Evolutionary conservation across 208 protist species (phyloP).

Genomic region (Leishmania tarentolae): DNA sequence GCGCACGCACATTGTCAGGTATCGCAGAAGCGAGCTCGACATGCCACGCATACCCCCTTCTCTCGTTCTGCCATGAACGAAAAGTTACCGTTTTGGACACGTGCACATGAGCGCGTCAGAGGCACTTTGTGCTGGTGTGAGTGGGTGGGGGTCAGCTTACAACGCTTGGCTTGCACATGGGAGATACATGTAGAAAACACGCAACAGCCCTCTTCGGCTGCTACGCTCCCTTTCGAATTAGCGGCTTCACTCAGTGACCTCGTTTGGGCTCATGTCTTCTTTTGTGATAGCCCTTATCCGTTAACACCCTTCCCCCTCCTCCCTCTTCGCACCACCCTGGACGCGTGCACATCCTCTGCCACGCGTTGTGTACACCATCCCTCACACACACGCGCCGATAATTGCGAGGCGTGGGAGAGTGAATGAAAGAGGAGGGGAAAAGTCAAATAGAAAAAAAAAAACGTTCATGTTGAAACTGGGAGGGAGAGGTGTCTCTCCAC

Average conservation of each 20-base stretch:
- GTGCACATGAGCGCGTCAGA: not conserved
- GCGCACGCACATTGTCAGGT: not conserved
- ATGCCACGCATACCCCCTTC: not conserved
- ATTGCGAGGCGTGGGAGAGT: not conserved
- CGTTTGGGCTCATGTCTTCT: not conserved
- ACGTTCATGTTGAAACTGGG: not conserved
- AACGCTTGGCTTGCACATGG: not conserved
- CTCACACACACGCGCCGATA: not conserved
- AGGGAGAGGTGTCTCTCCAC: not conserved
- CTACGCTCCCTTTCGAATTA: not conserved
- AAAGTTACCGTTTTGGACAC: not conserved
- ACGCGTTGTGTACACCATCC: not conserved
- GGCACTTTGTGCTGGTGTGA: not conserved
- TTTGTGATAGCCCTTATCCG: not conserved
- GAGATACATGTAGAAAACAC: not conserved
- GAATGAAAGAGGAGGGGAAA: not conserved
- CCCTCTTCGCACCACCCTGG: not conserved
- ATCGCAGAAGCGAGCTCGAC: not conserved
- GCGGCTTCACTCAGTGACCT: not conserved
- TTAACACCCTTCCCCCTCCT: not conserved
- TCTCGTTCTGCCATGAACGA: not conserved
- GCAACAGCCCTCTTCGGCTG: too few species aligned
- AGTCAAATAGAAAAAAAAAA: too few species aligned
- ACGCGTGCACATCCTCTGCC: not conserved
- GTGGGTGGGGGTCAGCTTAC: not conserved